These are phyloP conservation scores for Mycena filopes DNA, from an alignment of 768 basidiomycete species.

Conservation along the genomic window DNA sequence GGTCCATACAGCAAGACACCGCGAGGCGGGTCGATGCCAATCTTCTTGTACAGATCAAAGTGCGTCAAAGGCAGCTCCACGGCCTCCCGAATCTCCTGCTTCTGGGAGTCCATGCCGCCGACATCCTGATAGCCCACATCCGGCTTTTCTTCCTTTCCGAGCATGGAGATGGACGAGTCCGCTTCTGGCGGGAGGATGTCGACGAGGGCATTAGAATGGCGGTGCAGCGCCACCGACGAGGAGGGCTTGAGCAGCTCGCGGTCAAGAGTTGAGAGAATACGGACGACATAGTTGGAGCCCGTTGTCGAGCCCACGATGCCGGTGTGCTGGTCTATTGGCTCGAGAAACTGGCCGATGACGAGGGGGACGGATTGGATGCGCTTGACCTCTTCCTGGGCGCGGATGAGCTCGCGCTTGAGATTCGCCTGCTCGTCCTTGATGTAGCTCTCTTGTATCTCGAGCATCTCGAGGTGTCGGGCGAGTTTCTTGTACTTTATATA, in stretches of 20 bases:
- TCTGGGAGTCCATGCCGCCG: conserved; percentile 97
- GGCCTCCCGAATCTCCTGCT: conserved; percentile 98
- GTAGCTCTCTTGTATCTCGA: conserved; percentile 94
- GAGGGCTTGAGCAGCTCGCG: conserved; percentile 97
- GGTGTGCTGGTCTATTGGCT: conserved; percentile 97
- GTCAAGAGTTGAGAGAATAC: conserved; percentile 96
- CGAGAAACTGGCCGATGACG: conserved; percentile 99
- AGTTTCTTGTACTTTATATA: conserved; percentile 99
- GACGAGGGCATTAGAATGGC: conserved; percentile 98
- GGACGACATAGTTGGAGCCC: conserved; percentile 97
- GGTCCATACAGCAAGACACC: conserved; percentile 98
- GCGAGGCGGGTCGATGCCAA: conserved; percentile 98
- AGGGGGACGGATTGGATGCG: conserved; percentile 98
- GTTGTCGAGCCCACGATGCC: conserved; percentile 98
- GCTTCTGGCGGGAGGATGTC: conserved; percentile 99
- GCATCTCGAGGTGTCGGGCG: conserved; percentile 92
- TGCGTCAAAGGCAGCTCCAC: conserved; percentile 97
- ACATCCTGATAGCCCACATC: conserved; percentile 95
- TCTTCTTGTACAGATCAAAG: conserved; percentile 98
- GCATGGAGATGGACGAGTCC: conserved; percentile 96
- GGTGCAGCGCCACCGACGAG: conserved; percentile 97
- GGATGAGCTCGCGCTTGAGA: conserved; percentile 96
- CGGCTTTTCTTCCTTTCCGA: conserved; percentile 93
- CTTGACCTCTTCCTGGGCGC: conserved; percentile 99
- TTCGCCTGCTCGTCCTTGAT: conserved; percentile 99